These are phyloP conservation scores for Acer saccharum DNA, from an alignment of 345 rosid species.

Conservation along the genomic window DNA sequence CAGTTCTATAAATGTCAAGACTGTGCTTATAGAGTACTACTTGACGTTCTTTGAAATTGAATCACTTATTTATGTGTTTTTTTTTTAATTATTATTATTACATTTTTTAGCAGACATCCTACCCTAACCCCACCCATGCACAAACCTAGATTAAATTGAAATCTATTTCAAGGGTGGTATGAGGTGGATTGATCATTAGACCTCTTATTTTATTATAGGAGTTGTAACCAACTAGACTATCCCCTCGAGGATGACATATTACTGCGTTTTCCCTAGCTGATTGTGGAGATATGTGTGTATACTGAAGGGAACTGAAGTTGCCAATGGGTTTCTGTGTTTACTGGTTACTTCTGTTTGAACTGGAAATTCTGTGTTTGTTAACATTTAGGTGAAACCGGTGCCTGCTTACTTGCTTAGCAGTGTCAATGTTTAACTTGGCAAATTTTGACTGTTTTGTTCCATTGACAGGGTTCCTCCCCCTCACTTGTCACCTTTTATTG, in stretches of 20 bases:
- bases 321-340: background rate
- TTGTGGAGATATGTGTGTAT: background rate
- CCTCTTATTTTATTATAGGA: background rate
- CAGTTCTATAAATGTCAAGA: background rate
- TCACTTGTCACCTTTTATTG: constrained; percentile 86
- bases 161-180: background rate
- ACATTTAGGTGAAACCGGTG: background rate
- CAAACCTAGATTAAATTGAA: background rate
- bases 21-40: background rate
- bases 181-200: background rate
- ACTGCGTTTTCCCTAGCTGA: background rate
- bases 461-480: constrained; percentile 77
- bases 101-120: background rate
- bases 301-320: background rate
- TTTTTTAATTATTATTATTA: no score
- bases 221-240: background rate
- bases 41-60: background rate
- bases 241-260: background rate
- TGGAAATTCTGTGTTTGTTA: background rate
- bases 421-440: background rate
- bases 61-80: background rate
- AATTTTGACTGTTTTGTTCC: constrained; percentile 8
- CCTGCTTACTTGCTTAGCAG: background rate
- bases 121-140: background rate
- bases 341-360: background rate